A percentile compares a stretch with the other conserved stretches of the same genome.
Evolutionary conservation across 2,329 filamentous ascomycete species (phyloP).

Genomic region (Tolypocladium paradoxum): DNA sequence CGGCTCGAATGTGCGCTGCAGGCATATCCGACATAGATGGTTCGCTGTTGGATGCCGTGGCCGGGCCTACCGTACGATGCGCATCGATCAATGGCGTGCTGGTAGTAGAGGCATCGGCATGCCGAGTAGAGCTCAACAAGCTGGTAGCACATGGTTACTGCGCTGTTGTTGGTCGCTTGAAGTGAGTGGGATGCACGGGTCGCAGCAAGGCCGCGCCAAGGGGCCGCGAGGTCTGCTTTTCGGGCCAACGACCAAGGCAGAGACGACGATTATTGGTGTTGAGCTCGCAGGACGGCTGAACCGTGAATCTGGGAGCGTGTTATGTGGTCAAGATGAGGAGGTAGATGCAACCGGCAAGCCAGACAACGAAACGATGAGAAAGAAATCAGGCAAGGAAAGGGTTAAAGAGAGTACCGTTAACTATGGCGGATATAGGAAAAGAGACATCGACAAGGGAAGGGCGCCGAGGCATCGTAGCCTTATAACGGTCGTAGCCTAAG

Average conservation of each 20-base stretch:
- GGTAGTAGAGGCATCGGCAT: slow-evolving; percentile 80
- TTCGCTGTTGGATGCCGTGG: slow-evolving; percentile 62
- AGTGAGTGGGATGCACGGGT: background rate
- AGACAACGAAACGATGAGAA: slow-evolving; percentile 6
- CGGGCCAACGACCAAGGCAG: background rate
- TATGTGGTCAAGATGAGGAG: background rate
- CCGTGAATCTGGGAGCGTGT: background rate
- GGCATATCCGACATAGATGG: slow-evolving; percentile 72
- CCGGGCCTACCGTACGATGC: slow-evolving; percentile 61
- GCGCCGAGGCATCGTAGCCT: slow-evolving; percentile 40
- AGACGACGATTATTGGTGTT: background rate
- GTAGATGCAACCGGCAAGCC: background rate
- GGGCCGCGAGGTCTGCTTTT: background rate
- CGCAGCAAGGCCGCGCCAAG: background rate
- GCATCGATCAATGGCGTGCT: slow-evolving; percentile 78
- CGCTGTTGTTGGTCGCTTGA: slow-evolving; percentile 5
- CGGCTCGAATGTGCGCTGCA: slow-evolving; percentile 36
- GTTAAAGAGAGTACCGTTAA: slow-evolving; percentile 7
- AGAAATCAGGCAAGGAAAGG: slow-evolving; percentile 4
- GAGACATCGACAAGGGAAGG: slow-evolving; percentile 14
- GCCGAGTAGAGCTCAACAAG: slow-evolving; percentile 77
- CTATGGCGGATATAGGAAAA: slow-evolving; percentile 13
- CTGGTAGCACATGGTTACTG: slow-evolving; percentile 66
- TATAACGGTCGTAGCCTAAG: slow-evolving; percentile 27
- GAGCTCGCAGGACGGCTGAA: background rate